Conservation (phyloP, 768 basidiomycete species). For the Rhizopogon vesiculosus region DNA sequence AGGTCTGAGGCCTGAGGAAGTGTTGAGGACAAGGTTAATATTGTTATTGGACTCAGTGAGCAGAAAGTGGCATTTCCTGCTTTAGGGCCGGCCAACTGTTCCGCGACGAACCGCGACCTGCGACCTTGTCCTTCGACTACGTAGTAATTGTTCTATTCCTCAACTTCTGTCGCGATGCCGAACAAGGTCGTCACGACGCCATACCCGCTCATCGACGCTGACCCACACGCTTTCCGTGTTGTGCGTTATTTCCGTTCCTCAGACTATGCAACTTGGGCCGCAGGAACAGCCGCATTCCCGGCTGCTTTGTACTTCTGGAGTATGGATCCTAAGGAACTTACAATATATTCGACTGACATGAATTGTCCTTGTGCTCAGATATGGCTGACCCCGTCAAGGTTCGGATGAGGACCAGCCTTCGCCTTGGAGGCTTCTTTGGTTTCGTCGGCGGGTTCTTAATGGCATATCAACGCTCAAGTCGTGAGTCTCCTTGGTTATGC, state of each 20-base stretch:
- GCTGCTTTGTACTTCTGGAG: constrained; percentile 79
- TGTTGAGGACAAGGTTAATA: constrained; percentile 14
- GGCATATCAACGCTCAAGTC: constrained; percentile 86
- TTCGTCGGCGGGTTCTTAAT: constrained; percentile 89
- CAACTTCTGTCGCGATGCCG: constrained; percentile 22
- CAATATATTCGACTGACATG: constrained; percentile 3
- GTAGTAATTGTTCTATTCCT: neutral
- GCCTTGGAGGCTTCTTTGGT: constrained; percentile 71
- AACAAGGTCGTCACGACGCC: constrained; percentile 55
- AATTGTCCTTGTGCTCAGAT: constrained; percentile 26
- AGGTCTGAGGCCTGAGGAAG: neutral
- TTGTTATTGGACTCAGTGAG: constrained; percentile 1
- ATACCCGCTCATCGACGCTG: constrained; percentile 90
- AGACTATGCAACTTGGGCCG: constrained; percentile 86
- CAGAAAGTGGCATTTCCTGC: constrained; percentile 10
- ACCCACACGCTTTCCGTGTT: constrained; percentile 87
- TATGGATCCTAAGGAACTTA: constrained; percentile 32
- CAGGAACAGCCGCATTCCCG: constrained; percentile 76
- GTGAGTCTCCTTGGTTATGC: constrained; percentile 42
- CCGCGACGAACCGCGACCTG: constrained; percentile 1
- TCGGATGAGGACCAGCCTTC: constrained; percentile 35
- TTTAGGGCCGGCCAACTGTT: constrained; percentile 29
- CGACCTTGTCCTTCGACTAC: neutral
- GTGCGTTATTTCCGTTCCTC: constrained; percentile 83
- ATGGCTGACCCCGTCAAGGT: constrained; percentile 39